Percentiles rank a stretch among this genome's conserved stretches.
These are phyloP conservation scores for Entamoeba histolytica DNA, from an alignment of 208 protist species.

Conservation along the genomic window DNA sequence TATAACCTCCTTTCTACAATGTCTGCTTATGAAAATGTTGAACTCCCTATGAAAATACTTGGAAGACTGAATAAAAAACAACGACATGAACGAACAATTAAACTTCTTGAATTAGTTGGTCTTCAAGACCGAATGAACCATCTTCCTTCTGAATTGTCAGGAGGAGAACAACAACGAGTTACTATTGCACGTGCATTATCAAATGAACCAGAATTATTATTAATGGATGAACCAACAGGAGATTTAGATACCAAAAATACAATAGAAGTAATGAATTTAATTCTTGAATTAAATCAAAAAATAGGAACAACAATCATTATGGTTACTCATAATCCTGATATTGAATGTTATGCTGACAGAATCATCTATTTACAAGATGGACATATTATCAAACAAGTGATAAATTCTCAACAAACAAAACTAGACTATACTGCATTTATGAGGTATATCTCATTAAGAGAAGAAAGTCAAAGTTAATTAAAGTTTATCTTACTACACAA, in stretches of 20 bases:
- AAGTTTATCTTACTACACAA: no score
- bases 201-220: conserved; percentile 69
- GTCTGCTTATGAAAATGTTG: conserved; percentile 77
- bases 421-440: background rate
- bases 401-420: background rate
- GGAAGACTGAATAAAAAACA: conserved; percentile 52
- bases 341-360: background rate
- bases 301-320: background rate
- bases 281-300: background rate
- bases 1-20: conserved; percentile 84
- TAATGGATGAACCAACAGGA: conserved; percentile 43
- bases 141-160: conserved; percentile 72
- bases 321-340: background rate
- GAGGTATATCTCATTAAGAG: background rate
- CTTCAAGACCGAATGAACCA: conserved; percentile 71
- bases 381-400: background rate
- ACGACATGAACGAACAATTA: conserved; percentile 28
- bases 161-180: conserved; percentile 51
- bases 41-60: conserved; percentile 75
- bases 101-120: conserved; percentile 53
- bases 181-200: conserved; percentile 58
- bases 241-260: background rate
- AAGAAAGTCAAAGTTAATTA: background rate
- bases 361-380: background rate
- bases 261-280: background rate